A percentile compares a stretch with the other conserved stretches of the same genome.
phyloP scores from a whole-genome alignment of 78 protist genomes.

The Dictyostelium purpureum region DNA sequence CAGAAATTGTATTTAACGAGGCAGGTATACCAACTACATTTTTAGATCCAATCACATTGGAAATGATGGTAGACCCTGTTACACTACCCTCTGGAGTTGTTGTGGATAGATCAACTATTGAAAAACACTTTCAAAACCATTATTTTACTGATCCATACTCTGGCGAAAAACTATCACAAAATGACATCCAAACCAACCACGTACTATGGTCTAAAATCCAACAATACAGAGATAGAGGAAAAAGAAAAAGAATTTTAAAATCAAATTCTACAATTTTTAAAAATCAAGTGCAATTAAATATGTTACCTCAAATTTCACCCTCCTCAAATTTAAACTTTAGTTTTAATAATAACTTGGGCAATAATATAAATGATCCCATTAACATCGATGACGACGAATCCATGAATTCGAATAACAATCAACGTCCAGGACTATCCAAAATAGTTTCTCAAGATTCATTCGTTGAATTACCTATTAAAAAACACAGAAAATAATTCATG shows the following conservation, averaged over 20 bases:
- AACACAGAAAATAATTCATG: slow-evolving; percentile 16
- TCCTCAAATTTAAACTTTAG: background rate
- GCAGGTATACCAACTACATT: slow-evolving; percentile 69
- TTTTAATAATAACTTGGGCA: background rate
- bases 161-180: background rate
- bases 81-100: slow-evolving; percentile 19
- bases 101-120: slow-evolving; percentile 42
- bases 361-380: background rate
- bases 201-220: slow-evolving; percentile 1
- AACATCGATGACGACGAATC: background rate
- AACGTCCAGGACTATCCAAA: slow-evolving; percentile 5
- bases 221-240: slow-evolving; percentile 10
- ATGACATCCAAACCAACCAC: slow-evolving; percentile 29
- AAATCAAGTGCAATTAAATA: background rate
- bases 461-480: slow-evolving; percentile 47
- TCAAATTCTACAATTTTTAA: slow-evolving; percentile 1
- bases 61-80: slow-evolving; percentile 59
- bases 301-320: background rate
- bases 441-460: slow-evolving; percentile 31
- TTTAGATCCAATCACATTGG: slow-evolving; percentile 59
- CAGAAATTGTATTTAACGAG: slow-evolving; percentile 50
- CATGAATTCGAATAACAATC: background rate
- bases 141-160: slow-evolving; percentile 56
- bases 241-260: slow-evolving; percentile 54
- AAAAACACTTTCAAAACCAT: slow-evolving; percentile 44